Evolutionary conservation across 176 grass and related monocot species (phyloP).

Genomic region (Dendrocalamus sinicus): DNA sequence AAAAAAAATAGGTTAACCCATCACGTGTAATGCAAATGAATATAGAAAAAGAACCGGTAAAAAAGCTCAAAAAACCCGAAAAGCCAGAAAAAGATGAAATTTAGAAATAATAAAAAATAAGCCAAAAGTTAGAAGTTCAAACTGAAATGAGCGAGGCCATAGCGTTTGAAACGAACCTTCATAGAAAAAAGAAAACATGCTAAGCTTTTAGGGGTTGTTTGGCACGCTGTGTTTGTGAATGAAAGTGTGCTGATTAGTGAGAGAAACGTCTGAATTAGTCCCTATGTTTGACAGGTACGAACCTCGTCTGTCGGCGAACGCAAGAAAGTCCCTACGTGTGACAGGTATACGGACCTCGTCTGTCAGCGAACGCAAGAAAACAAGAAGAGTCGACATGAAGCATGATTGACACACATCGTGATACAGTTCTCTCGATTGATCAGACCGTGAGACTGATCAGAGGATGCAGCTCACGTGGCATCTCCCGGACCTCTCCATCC

Average conservation of each 20-base stretch:
- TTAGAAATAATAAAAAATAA: too few relatives aligned
- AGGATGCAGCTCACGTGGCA: constrained; percentile 7
- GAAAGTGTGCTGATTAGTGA: not conserved
- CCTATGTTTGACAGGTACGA: not conserved
- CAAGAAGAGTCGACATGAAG: not conserved
- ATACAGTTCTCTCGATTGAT: not conserved
- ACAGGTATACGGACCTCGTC: not conserved
- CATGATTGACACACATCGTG: not conserved
- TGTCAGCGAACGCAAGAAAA: constrained; percentile 8
- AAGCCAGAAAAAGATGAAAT: too few relatives aligned
- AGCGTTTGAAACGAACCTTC: not conserved
- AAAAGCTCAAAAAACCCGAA: too few relatives aligned
- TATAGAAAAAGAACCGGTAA: too few relatives aligned
- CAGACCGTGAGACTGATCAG: constrained; percentile 6
- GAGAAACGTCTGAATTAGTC: not conserved
- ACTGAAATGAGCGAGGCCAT: not conserved
- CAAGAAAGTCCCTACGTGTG: too few relatives aligned
- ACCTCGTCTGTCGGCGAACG: too few relatives aligned
- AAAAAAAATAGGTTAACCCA: too few relatives aligned
- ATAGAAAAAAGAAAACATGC: not conserved
- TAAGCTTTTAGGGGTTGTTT: not conserved
- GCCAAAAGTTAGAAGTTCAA: too few relatives aligned
- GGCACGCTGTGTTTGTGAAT: not conserved
- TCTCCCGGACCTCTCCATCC: not conserved
- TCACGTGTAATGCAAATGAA: too few relatives aligned